Conservation (phyloP, 768 basidiomycete species). For the Phaeotremella skinneri region DNA sequence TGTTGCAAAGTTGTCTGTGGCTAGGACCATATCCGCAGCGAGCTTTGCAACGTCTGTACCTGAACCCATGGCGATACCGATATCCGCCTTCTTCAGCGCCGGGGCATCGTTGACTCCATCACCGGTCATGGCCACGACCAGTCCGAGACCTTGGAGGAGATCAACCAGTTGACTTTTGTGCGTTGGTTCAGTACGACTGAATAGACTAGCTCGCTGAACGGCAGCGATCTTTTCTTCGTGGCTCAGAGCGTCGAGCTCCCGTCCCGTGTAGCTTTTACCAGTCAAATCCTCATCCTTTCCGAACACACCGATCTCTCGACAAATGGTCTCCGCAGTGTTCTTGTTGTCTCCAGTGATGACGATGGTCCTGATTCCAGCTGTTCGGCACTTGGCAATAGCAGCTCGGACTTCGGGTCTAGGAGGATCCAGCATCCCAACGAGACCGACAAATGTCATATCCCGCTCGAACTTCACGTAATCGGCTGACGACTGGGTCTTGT, state of each 20-base stretch:
- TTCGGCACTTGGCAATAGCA: conserved; percentile 84
- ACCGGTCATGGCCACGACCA: conserved; percentile 92
- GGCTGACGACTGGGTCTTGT: conserved; percentile 70
- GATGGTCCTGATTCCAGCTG: conserved; percentile 91
- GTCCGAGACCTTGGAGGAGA: conserved; percentile 79
- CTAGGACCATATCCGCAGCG: conserved; percentile 89
- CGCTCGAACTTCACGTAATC: conserved; percentile 90
- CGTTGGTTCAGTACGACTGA: conserved; percentile 87
- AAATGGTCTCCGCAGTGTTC: conserved; percentile 95
- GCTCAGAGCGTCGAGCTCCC: conserved; percentile 78
- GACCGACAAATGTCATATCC: conserved; percentile 86
- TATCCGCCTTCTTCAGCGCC: conserved; percentile 93
- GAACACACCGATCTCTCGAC: conserved; percentile 93
- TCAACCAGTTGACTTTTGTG: conserved; percentile 96
- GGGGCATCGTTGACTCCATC: conserved; percentile 99
- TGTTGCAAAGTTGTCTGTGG: conserved; percentile 85
- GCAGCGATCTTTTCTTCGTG: conserved; percentile 78
- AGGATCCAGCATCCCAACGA: conserved; percentile 97
- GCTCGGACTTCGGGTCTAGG: conserved; percentile 86
- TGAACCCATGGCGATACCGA: conserved; percentile 98
- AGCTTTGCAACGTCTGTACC: conserved; percentile 98
- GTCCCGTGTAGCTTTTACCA: conserved; percentile 94
- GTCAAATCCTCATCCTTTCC: conserved; percentile 77
- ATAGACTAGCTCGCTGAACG: conserved; percentile 82
- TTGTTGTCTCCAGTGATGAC: conserved; percentile 99